These are phyloP conservation scores for Penicillium freii DNA, from an alignment of 2,329 filamentous ascomycete genomes.

Conservation along the genomic window DNA sequence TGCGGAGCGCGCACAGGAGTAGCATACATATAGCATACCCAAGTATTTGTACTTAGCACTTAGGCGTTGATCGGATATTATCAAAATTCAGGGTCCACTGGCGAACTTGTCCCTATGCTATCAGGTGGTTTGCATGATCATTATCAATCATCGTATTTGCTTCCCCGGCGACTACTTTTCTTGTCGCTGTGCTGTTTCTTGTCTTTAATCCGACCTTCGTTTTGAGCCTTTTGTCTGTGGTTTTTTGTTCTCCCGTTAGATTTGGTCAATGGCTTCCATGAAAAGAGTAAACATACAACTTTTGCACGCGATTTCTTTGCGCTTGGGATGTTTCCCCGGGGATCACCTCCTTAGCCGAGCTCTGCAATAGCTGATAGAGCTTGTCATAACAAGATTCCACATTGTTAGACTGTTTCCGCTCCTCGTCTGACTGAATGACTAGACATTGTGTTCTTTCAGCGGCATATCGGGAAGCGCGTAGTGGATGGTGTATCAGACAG, in stretches of 20 bases:
- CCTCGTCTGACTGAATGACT: constrained; percentile 63
- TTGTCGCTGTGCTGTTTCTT: constrained; percentile 64
- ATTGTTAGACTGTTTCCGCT: constrained; percentile 61
- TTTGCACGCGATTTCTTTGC: constrained; percentile 55
- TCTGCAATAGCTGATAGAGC: constrained; percentile 54
- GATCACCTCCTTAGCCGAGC: constrained; percentile 51
- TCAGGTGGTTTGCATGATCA: not conserved
- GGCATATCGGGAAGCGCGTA: constrained; percentile 56
- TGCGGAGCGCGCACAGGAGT: constrained; percentile 31
- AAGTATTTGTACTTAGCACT: constrained; percentile 11
- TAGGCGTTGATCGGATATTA: constrained; percentile 29
- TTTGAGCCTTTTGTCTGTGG: constrained; percentile 55
- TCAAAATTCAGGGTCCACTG: constrained; percentile 16
- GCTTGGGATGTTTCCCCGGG: constrained; percentile 61
- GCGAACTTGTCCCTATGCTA: constrained; percentile 11
- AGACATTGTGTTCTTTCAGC: constrained; percentile 54
- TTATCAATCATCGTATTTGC: constrained; percentile 38
- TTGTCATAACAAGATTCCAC: constrained; percentile 59
- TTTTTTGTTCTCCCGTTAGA: constrained; percentile 11
- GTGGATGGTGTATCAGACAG: constrained; percentile 50
- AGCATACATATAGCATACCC: constrained; percentile 15
- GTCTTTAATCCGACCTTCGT: constrained; percentile 55
- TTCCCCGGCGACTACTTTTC: constrained; percentile 55
- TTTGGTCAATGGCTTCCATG: not conserved
- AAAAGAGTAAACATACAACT: constrained; percentile 46